Base-by-base conservation (phyloP, 208 protist genomes). In the Lotmaria passim region DNA sequence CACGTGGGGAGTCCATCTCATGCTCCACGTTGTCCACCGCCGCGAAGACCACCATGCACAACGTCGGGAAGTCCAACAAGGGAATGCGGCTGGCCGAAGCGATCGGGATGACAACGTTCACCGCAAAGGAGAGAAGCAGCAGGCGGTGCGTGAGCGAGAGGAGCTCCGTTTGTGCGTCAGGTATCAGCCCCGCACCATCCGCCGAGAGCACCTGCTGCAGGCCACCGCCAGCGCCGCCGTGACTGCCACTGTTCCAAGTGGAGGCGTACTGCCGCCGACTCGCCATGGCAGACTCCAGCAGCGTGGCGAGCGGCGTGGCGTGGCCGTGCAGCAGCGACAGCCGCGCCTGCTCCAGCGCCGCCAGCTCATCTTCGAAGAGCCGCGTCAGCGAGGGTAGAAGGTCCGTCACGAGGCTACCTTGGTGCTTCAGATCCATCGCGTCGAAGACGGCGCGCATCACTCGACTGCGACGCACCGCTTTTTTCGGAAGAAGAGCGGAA, bases 71-170 rank as follows among this genome's bases (percentile, higher is more conserved):
- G 58, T 93, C 87, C 41, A 90, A 62, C 36, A 69, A 15, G 19
- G 78, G 36, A 30, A 93, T 81, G 48, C 74, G 71, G 30, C 85
- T 86, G 19, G 79, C 39, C 12, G 59, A n/a, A 21, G 70, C 57
- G 26, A 91, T 56, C 17, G 87, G 87, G 26, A 93, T 67, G 21
- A 91, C 60, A 24, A 91, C 80, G 28, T 93, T 89, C 62, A 91
- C 65, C 7, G 80, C 73, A 69, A 93, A 78, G 12, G 78, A 78
- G 43, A 87, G 68, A 14, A 89, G 72, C 24, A 82, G 48, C 39
- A 75, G 31, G 46, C 55, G 72, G 31, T 80, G 66, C 39, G 55
- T 66, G 31, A 63, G 48, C 10, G 46, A 12, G 28, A 24, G 8
- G 5, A 76, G 39, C 38, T 48, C 55, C 36, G 19, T 58, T 59